Evolutionary conservation across 352 stramenopile genomes (phyloP).

Genomic region (Globisporangium spiculum): DNA sequence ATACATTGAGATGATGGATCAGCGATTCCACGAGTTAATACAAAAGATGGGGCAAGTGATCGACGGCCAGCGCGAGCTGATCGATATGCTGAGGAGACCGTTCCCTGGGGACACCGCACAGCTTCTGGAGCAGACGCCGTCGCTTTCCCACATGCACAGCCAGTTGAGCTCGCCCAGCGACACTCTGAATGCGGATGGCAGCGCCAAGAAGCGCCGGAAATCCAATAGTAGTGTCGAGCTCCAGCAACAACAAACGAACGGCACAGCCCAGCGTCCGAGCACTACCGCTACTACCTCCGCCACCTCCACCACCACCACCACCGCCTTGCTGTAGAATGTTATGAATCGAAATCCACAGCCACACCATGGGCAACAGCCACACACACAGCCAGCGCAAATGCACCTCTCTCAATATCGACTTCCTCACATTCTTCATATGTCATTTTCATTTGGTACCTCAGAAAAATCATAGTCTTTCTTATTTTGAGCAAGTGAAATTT

Average conservation of each 20-base stretch:
- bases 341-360: not conserved
- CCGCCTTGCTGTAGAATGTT: constrained; percentile 4
- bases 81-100: constrained; percentile 51
- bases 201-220: constrained; percentile 39
- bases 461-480: no score
- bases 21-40: constrained; percentile 70
- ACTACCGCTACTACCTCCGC: not conserved
- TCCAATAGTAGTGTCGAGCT: not conserved
- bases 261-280: not conserved
- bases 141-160: constrained; percentile 20
- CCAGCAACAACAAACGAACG: constrained; percentile 8
- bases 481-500: no score
- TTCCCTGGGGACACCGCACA: constrained; percentile 20
- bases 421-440: not conserved
- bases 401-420: not conserved
- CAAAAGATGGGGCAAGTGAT: constrained; percentile 76
- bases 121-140: constrained; percentile 24
- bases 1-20: constrained; percentile 65
- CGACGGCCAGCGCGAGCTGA: constrained; percentile 65
- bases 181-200: constrained; percentile 7
- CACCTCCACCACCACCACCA: not conserved
- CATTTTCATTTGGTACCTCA: not conserved
- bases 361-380: not conserved
- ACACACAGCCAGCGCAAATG: not conserved
- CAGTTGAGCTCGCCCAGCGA: constrained; percentile 3